Evolutionary conservation across 1,284 basidiomycete genomes (phyloP).

Genomic region (Spongiforma sp.): DNA sequence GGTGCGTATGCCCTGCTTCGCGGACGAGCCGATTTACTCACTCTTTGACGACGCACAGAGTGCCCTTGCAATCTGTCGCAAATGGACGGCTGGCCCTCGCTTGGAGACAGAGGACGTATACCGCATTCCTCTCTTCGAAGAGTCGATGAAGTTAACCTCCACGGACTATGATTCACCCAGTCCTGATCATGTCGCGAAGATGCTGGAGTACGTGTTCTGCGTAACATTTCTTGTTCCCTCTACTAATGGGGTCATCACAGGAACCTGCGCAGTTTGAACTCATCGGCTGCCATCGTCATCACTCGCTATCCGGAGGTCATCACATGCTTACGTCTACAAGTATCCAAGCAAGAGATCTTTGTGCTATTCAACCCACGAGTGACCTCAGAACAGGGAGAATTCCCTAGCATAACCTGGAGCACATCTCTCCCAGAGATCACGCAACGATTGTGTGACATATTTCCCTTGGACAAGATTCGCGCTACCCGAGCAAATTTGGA

Average conservation of each 20-base stretch:
- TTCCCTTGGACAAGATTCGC: conserved; percentile 47
- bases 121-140: conserved; percentile 45
- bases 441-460: conserved; percentile 48
- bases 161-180: conserved; percentile 46
- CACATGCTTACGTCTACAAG: conserved; percentile 52
- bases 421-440: conserved; percentile 44
- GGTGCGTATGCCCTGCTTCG: conserved; percentile 25
- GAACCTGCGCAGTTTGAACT: conserved; percentile 31
- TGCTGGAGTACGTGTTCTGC: conserved; percentile 47
- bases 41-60: conserved; percentile 40
- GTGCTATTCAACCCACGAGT: conserved; percentile 66
- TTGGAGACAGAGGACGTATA: conserved; percentile 55
- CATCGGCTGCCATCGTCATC: conserved; percentile 52
- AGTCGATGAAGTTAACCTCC: conserved; percentile 43
- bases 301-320: conserved; percentile 67
- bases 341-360: conserved; percentile 45
- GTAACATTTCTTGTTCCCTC: background rate
- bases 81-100: conserved; percentile 51
- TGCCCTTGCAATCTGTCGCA: conserved; percentile 50
- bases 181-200: conserved; percentile 40
- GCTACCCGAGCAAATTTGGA: conserved; percentile 47
- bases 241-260: conserved; percentile 25
- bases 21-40: background rate
- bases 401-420: conserved; percentile 45
- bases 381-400: conserved; percentile 51